Conservation (phyloP, 257 asterid genomes). For the Capsicum baccatum region DNA sequence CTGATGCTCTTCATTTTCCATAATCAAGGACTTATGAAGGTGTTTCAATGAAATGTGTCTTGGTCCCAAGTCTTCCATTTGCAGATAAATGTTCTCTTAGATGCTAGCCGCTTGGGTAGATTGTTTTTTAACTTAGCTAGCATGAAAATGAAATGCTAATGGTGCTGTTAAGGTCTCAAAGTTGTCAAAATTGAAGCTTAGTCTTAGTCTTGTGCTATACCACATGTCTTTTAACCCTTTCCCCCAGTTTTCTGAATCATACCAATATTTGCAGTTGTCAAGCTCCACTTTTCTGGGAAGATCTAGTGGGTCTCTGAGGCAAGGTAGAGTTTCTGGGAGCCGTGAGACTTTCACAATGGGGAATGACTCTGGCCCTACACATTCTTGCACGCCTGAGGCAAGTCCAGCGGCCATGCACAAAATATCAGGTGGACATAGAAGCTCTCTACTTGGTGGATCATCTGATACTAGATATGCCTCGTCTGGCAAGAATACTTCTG, state of each 20-base stretch:
- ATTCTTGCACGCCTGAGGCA: conserved; percentile 71
- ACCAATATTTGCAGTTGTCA: conserved; percentile 65
- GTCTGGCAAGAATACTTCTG: conserved; percentile 58
- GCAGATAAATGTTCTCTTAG: background rate
- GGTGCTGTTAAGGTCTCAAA: background rate
- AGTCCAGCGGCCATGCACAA: conserved; percentile 68
- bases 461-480: conserved; percentile 65
- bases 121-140: background rate
- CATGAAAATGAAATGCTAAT: background rate
- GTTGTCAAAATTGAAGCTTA: background rate
- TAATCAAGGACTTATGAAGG: conserved; percentile 1
- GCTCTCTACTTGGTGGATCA: conserved; percentile 64
- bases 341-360: conserved; percentile 62
- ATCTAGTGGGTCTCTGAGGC: conserved; percentile 78
- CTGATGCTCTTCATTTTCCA: conserved; percentile 17
- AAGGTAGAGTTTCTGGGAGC: conserved; percentile 68
- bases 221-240: background rate
- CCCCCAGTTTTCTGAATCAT: conserved; percentile 7
- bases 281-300: conserved; percentile 77
- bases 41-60: conserved; percentile 1
- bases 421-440: conserved; percentile 65
- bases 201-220: background rate
- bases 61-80: conserved; percentile 31
- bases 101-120: conserved; percentile 4
- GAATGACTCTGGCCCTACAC: conserved; percentile 71